phyloP scores from a whole-genome alignment of 352 stramenopile species.

The Detonula confervacea region DNA sequence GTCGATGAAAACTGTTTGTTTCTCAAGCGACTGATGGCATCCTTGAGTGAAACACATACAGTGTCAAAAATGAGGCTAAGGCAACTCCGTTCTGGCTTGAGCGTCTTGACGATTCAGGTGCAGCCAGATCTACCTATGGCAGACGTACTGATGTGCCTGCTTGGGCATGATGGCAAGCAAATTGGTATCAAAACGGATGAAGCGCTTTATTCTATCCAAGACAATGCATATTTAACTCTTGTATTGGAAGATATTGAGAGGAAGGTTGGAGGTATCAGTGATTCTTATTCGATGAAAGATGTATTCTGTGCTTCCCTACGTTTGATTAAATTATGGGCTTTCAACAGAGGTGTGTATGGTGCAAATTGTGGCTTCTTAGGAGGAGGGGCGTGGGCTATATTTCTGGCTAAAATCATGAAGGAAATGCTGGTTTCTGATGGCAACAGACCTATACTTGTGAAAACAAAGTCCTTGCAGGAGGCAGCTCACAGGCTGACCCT shows the following conservation, averaged over 20 bases:
- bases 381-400: slow-evolving; percentile 34
- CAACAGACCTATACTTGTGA: background rate
- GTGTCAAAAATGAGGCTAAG: slow-evolving; percentile 11
- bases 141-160: slow-evolving; percentile 25
- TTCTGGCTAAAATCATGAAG: slow-evolving; percentile 23
- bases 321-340: slow-evolving; percentile 44
- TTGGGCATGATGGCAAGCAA: slow-evolving; percentile 11
- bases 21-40: too few species aligned
- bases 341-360: slow-evolving; percentile 34
- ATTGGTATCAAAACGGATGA: slow-evolving; percentile 2
- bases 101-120: slow-evolving; percentile 6
- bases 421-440: slow-evolving; percentile 4
- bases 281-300: slow-evolving; percentile 8
- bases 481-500: background rate
- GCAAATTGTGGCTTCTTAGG: slow-evolving; percentile 31
- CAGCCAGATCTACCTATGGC: slow-evolving; percentile 17
- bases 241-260: background rate
- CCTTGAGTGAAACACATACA: slow-evolving; percentile 1
- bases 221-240: background rate
- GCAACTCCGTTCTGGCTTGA: slow-evolving; percentile 2
- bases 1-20: too few species aligned
- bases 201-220: background rate
- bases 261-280: background rate
- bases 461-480: background rate
- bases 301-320: slow-evolving; percentile 31